phyloP scores from a whole-genome alignment of 78 protist genomes.

The Mantamonas sphyraenae region DNA sequence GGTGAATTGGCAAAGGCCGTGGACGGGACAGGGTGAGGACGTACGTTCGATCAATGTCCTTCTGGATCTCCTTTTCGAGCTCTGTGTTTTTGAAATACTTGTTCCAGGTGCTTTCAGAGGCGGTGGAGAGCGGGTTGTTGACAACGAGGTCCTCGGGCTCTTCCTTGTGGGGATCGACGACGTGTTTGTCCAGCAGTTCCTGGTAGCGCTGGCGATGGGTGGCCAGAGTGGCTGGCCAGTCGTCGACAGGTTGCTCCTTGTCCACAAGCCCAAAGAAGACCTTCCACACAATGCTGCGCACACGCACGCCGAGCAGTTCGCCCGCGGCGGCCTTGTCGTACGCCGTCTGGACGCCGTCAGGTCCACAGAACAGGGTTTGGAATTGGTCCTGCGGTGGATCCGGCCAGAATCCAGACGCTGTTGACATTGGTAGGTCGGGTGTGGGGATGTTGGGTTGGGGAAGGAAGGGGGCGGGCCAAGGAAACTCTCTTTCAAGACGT shows the following conservation, averaged over 20 bases:
- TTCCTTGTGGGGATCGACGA: conserved; percentile 5
- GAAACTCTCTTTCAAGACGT: too few species aligned
- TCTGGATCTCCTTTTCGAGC: conserved; percentile 40
- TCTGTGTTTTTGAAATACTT: conserved; percentile 40
- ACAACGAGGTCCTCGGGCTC: background rate
- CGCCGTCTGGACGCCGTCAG: too few species aligned
- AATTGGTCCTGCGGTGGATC: too few species aligned
- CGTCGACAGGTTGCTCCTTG: background rate
- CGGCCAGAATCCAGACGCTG: too few species aligned
- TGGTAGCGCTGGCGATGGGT: background rate
- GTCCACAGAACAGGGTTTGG: too few species aligned
- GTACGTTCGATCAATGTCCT: conserved; percentile 33
- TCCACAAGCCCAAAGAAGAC: background rate
- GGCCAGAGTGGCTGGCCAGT: background rate
- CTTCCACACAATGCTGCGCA: too few species aligned
- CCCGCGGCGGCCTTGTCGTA: too few species aligned
- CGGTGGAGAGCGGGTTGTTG: conserved; percentile 29
- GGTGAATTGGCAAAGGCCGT: background rate
- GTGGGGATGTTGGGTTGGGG: too few species aligned
- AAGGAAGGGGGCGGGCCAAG: too few species aligned
- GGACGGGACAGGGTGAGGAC: background rate
- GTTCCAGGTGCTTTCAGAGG: conserved; percentile 34
- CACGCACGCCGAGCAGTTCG: too few species aligned
- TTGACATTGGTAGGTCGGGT: too few species aligned
- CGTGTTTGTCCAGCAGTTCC: background rate